Conservation (phyloP, 352 stramenopile species). For the Phytophthora cactorum region DNA sequence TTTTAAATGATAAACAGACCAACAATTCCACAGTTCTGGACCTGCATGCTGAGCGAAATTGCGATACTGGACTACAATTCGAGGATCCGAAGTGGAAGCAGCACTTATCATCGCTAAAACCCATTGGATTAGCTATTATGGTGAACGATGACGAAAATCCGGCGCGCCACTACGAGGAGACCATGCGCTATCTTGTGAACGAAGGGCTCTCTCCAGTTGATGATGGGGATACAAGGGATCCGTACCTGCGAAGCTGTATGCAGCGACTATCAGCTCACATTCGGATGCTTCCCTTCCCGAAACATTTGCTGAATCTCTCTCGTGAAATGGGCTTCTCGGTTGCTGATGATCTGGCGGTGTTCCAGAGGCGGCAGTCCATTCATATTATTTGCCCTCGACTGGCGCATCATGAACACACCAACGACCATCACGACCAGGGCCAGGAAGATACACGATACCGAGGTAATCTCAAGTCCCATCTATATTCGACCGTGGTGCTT, state of each 20-base stretch:
- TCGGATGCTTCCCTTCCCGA: slow-evolving; percentile 85
- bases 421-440: slow-evolving; percentile 85
- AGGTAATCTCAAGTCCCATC: slow-evolving; percentile 85
- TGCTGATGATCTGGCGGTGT: slow-evolving; percentile 65
- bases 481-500: slow-evolving; percentile 86
- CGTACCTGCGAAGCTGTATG: slow-evolving; percentile 67
- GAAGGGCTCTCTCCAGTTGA: slow-evolving; percentile 40
- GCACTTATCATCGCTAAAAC: slow-evolving; percentile 80
- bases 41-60: slow-evolving; percentile 72
- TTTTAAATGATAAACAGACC: slow-evolving; percentile 77
- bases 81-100: slow-evolving; percentile 88
- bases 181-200: slow-evolving; percentile 79
- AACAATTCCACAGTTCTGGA: slow-evolving; percentile 77
- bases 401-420: slow-evolving; percentile 84
- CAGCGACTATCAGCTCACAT: slow-evolving; percentile 84
- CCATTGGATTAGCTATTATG: slow-evolving; percentile 79
- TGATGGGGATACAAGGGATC: slow-evolving; percentile 40
- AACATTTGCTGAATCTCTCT: slow-evolving; percentile 80
- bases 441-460: slow-evolving; percentile 86
- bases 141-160: slow-evolving; percentile 83
- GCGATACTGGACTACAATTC: slow-evolving; percentile 84
- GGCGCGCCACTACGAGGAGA: slow-evolving; percentile 63
- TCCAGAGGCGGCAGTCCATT: slow-evolving; percentile 74
- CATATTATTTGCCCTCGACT: slow-evolving; percentile 86
- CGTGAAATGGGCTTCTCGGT: slow-evolving; percentile 84